Evolutionary conservation across 768 basidiomycete genomes (phyloP), one percentile per base, ranked within the genome.

Genomic region (Chlorophyllum brunneum): DNA sequence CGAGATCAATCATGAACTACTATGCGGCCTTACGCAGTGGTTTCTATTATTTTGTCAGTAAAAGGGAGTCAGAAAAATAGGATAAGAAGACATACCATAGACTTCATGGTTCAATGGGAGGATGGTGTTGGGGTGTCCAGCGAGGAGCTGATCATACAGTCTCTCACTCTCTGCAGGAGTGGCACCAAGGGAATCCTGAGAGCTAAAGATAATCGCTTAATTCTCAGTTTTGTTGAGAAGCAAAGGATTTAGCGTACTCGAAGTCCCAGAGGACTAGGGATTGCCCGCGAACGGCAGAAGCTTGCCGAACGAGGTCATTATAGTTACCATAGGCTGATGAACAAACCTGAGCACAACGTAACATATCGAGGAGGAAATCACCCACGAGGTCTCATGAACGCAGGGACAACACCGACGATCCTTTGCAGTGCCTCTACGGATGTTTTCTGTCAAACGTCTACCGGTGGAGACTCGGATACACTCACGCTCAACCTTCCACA

Each of bases 321-420:
- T 73, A 76, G 57, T 61, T 70, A 8, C 77, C 76, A 55, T 71
- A 78, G 5, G 76, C 69, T 73, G 23, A 9, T 9, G 27, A n/a
- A n/a, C n/a, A n/a, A n/a, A n/a, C n/a, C n/a, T n/a, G 42, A 20
- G 23, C 15, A 20, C 8, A 9, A 48, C 2, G 6, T 26, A 5
- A 49, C 27, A 42, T 13, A 47, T 36, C 8, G 24, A 29, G 36
- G 23, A 40, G 8, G 4, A 20, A 36, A 15, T 2, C 10, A 56
- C 67, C 45, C 58, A 73, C 73, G 77, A 41, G 77, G 76, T 26
- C 77, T 70, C 73, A 76, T 73, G 53, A 78, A 73, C 22, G 75
- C 76, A 5, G 76, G 77, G 1, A 58, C 57, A 51, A 70, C 71
- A 29, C 77, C 75, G 16, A 68, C 52, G 36, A 78, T 76, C 54